Evolutionary conservation across 257 asterid species (phyloP).

Genomic region (Pogostemon cablin): DNA sequence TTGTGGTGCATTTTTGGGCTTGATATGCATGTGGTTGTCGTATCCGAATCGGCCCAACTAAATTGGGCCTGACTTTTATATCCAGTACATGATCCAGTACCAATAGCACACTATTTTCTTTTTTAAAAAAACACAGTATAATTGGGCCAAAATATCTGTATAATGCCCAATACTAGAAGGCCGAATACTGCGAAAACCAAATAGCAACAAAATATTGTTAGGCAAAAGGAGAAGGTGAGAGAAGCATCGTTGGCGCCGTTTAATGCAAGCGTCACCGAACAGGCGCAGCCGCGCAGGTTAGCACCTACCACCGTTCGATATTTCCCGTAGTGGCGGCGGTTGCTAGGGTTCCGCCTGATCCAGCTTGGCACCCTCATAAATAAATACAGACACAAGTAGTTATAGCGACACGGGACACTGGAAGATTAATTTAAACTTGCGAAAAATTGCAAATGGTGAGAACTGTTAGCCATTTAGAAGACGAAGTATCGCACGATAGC

Average conservation of each 20-base stretch:
- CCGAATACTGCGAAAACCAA: not conserved
- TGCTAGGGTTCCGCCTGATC: constrained; percentile 19
- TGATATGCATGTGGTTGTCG: not conserved
- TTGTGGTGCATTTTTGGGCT: constrained; percentile 30
- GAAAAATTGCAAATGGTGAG: constrained; percentile 34
- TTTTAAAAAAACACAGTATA: too few relatives aligned
- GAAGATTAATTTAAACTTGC: constrained; percentile 16
- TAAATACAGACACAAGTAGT: not conserved
- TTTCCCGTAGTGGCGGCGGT: constrained; percentile 19
- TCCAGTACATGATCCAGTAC: too few relatives aligned
- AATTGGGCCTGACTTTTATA: too few relatives aligned
- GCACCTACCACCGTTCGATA: constrained; percentile 11
- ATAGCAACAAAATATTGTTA: not conserved
- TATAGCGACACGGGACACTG: not conserved
- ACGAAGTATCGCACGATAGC: constrained; percentile 51
- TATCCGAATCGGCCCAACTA: too few relatives aligned
- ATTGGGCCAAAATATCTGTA: too few relatives aligned
- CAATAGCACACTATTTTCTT: too few relatives aligned
- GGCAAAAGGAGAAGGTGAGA: constrained; percentile 1
- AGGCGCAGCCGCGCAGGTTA: constrained; percentile 14
- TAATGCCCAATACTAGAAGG: not conserved
- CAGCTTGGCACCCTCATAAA: not conserved
- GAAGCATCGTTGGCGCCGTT: constrained; percentile 28
- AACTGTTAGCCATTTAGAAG: constrained; percentile 50
- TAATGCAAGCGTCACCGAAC: constrained; percentile 27